Evolutionary conservation across 768 basidiomycete species (phyloP), one percentile per base, ranked within the genome.

Genomic region (Agrocybe chaxingu): DNA sequence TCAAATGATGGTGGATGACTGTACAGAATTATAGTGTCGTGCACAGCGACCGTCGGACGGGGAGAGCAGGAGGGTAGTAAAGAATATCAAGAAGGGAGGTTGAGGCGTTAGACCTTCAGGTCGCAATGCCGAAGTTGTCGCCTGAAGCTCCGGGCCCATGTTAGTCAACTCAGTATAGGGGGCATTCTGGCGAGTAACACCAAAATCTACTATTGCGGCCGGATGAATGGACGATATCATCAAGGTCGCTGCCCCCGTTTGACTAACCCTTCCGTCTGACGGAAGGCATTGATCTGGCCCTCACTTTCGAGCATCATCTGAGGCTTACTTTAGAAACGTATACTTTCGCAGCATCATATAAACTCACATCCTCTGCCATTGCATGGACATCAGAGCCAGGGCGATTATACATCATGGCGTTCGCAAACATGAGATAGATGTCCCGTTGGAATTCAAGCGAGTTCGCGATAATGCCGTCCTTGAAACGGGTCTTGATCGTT

Each of bases 371-470:
- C 64, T 92, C 84, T 5, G 95, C 91, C 90, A 95, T 96, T 46
- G 75, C 76, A 55, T 86, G 83, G n/a, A 96, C 86, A 62, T 92
- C 89, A 11, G 87, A 89, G 3, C 82, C 83, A 1, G 91, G 88
- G 42, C 86, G 74, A 57, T 98, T 98, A 66, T 93, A 98, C 89
- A 98, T 92, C 83, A 96, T 87, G 4, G 96, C 91, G 66, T 98
- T 98, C 7, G 92, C 89, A 67, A 97, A 96, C 87, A 98, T 96
- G 54, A 97, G 74, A 62, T 83, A 87, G 8, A 95, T 80, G 59
- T 97, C 96, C 55, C 92, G 76, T 63, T 95, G 89, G 60, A 87
- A 97, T 63, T 98, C 93, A 31, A 87, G 76, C 1, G 91, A 89
- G 57, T 81, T 92, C 3, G 79, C 72, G 42, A 97, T 92, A 2